Evolutionary conservation across 345 rosid genomes (phyloP), one percentile per base, ranked within the genome.

Genomic region (Hevea brasiliensis): DNA sequence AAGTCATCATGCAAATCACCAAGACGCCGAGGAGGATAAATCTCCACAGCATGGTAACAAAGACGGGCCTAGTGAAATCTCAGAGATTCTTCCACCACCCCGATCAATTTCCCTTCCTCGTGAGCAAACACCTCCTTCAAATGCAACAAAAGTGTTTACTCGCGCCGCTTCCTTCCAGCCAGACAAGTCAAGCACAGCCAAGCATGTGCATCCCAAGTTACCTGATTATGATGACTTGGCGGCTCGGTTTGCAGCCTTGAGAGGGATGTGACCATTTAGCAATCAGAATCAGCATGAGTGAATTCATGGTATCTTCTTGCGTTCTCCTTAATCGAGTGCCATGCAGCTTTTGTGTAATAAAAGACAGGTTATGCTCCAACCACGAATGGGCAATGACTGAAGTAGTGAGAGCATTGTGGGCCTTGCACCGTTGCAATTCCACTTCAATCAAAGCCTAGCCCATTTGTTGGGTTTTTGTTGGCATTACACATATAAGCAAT

Each of bases 141-240:
- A 79, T 82, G 55, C 77, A 12, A 42, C 58, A 61, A 91, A 89
- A 77, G 88, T 80, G 5, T 83, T 74, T 69, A 70, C 80, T 55
- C 92, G 97, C 29, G 93, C 94, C 40, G 81, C 92, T 72, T 80
- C 99, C 44, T 91, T 95, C 55, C 96, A 91, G 78, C 88, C 92
- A 8, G 98, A 85, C 60, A 78, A 89, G 72, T 85, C 89, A 1
- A 80, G 67, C 73, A 74, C 79, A 37, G 92, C 93, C 12, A 80
- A 85, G 61, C 99, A 95, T 44, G 99, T 95, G 77, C 99, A 95
- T 82, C 99, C 98, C 0, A 95, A 95, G 81, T 82, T 95, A 74
- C 99, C 98, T 4, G 88, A 95, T 77, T 95, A 91, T 60, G 99
- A 95, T 56, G 94, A 89, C 74, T 80, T 95, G 87, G 96, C 99